These are phyloP conservation scores for Fusarium circinatum DNA, from an alignment of 2,329 filamentous ascomycete species.

Conservation along the genomic window DNA sequence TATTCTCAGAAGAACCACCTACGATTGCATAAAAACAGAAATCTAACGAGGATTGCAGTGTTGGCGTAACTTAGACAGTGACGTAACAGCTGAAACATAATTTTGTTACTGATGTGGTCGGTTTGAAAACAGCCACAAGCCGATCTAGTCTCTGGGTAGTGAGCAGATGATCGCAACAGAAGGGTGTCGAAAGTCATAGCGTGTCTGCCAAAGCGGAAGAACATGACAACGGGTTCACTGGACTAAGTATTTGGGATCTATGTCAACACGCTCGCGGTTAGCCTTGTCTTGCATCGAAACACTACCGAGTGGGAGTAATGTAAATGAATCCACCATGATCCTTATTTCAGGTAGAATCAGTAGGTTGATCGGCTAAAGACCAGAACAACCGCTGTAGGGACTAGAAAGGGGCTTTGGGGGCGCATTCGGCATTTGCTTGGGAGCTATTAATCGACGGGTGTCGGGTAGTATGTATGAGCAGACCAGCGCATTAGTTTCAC, in stretches of 20 bases:
- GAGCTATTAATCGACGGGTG: constrained; percentile 2
- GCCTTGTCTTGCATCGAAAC: constrained; percentile 34
- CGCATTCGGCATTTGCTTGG: constrained; percentile 20
- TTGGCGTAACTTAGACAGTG: neutral
- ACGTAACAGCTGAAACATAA: constrained; percentile 1
- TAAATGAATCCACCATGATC: neutral
- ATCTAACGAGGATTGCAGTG: neutral
- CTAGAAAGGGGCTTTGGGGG: neutral
- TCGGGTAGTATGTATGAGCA: neutral
- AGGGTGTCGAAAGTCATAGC: constrained; percentile 1
- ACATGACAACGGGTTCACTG: constrained; percentile 1
- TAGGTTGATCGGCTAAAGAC: neutral
- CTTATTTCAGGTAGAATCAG: neutral
- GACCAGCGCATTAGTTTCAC: constrained; percentile 25
- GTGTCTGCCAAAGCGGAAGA: neutral
- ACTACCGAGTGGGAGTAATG: constrained; percentile 2
- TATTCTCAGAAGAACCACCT: neutral
- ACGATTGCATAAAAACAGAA: neutral
- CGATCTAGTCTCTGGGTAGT: neutral
- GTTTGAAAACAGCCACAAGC: neutral
- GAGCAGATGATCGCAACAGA: neutral
- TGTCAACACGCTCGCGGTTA: constrained; percentile 18
- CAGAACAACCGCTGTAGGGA: neutral
- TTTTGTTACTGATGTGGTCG: neutral
- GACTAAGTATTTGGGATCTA: neutral